Evolutionary conservation across 2,329 filamentous ascomycete genomes (phyloP).

Genomic region (Tolypocladium endophyticum): DNA sequence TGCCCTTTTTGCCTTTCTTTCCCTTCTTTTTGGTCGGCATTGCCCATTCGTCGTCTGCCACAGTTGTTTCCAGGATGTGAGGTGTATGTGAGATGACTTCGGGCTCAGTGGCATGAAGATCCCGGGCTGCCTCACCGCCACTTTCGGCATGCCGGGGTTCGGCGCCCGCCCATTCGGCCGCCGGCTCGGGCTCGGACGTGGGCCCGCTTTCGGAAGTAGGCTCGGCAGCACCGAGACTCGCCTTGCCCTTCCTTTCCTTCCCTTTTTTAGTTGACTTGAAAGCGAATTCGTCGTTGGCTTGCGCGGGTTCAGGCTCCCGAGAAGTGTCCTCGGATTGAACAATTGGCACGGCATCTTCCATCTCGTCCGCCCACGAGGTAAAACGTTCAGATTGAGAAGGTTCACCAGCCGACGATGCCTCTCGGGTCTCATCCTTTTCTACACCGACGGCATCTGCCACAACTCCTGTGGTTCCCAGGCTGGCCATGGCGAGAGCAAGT

Average conservation of each 20-base stretch:
- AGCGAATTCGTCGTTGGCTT: conserved; percentile 13
- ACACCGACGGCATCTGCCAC: not conserved
- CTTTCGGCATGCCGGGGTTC: not conserved
- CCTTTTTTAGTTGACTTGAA: conserved; percentile 31
- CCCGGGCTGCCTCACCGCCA: not conserved
- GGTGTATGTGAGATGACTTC: not conserved
- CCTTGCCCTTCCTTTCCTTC: conserved; percentile 20
- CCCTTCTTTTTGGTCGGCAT: conserved; percentile 17
- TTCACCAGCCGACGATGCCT: not conserved
- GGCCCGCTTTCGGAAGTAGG: not conserved
- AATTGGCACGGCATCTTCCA: conserved; percentile 1
- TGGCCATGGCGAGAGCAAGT: conserved; percentile 10
- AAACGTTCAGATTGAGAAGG: not conserved
- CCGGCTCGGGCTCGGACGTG: not conserved
- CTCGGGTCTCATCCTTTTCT: conserved; percentile 1
- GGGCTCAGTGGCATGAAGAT: not conserved
- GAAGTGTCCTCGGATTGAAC: not conserved
- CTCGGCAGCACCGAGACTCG: not conserved
- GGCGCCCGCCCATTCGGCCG: not conserved
- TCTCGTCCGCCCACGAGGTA: conserved; percentile 9
- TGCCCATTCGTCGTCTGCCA: conserved; percentile 7
- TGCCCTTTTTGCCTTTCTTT: conserved; percentile 26
- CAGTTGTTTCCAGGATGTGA: not conserved
- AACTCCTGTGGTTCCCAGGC: conserved; percentile 1
- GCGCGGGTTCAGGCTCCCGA: not conserved